A percentile compares a stretch with the other conserved stretches of the same genome.
Evolutionary conservation across 805 yeast species (phyloP).

Genomic region (Lipomyces mesembrius): DNA sequence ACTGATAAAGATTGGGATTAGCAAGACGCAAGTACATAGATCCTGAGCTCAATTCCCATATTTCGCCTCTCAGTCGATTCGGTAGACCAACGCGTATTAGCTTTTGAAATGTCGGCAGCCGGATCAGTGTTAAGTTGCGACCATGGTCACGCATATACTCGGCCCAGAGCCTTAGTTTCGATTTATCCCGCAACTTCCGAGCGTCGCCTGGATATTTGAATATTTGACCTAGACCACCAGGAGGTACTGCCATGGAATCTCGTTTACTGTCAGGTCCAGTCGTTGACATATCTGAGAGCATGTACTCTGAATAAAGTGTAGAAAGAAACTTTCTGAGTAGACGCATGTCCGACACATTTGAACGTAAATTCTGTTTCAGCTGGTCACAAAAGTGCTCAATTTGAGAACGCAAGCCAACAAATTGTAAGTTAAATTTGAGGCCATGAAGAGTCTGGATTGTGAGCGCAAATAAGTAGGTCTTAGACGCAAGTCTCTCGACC

Average conservation of each 20-base stretch:
- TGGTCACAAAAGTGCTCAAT: constrained; percentile 79
- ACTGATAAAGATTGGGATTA: constrained; percentile 62
- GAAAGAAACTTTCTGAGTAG: constrained; percentile 66
- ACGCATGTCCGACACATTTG: constrained; percentile 65
- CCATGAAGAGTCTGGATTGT: constrained; percentile 71
- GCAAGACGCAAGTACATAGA: constrained; percentile 74
- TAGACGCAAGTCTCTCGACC: constrained; percentile 82
- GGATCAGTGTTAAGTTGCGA: constrained; percentile 73
- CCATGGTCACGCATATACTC: constrained; percentile 87
- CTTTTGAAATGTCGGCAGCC: constrained; percentile 77
- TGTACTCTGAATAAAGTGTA: constrained; percentile 83
- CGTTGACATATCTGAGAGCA: constrained; percentile 49
- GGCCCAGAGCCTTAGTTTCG: constrained; percentile 91
- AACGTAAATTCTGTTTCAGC: constrained; percentile 63
- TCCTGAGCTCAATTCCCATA: constrained; percentile 94
- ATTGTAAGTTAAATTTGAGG: constrained; percentile 64
- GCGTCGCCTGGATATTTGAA: constrained; percentile 93
- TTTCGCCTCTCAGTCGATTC: constrained; percentile 90
- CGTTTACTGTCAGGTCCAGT: constrained; percentile 29
- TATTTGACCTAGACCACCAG: constrained; percentile 86
- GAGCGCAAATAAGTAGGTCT: constrained; percentile 77
- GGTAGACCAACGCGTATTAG: constrained; percentile 90
- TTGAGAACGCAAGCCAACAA: constrained; percentile 76
- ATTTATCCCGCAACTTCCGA: constrained; percentile 71
- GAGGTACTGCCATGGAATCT: constrained; percentile 57